Evolutionary conservation across 257 asterid genomes (phyloP), one percentile per base, ranked within the genome.

Genomic region (Mentha longifolia): DNA sequence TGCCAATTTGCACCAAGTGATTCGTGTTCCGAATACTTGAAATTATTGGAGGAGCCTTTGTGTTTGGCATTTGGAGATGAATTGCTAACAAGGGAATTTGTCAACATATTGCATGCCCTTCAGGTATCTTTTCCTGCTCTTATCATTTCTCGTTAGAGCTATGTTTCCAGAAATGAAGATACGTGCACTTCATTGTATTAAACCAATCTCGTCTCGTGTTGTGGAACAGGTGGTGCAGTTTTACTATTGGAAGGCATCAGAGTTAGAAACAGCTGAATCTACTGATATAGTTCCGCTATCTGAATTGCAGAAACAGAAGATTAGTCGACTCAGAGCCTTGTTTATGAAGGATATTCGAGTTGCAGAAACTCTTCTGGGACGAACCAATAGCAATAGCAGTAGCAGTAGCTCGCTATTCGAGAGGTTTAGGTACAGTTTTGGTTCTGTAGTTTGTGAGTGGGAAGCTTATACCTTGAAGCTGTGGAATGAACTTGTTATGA

Each of bases 31-130:
- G 58, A 77, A 78, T 57, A 74, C 46, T 63, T 85, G 81, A 84
- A 82, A 56, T 77, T 68, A 62, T 78, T 89, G 68, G 79, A 73
- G 68, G 81, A 73, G 65, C 84, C 96, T 39, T 70, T 93, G 71
- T 75, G 68, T 62, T 74, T 93, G 83, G 80, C 75, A 49, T 56
- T 54, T 52, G 87, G 84, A 2, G 87, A 81, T 61, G 76, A 86
- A 83, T 71, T 89, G 73, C 68, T 86, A 35, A 74, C 65, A 57
- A 68, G 15, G 76, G 82, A 78, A 70, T 93, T 91, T 82, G 81
- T 73, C 77, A 91, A 87, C 82, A 71, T 87, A 63, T 69, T 86
- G 79, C 97, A 93, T 78, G 96, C 86, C 64, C 91, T 93, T 76
- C 97, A 93, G 98, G 98, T 92, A 80, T 65, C 71, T 56, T 20